phyloP scores from a whole-genome alignment of 108 stramenopile species.

The Aurantiochytrium sp. region DNA sequence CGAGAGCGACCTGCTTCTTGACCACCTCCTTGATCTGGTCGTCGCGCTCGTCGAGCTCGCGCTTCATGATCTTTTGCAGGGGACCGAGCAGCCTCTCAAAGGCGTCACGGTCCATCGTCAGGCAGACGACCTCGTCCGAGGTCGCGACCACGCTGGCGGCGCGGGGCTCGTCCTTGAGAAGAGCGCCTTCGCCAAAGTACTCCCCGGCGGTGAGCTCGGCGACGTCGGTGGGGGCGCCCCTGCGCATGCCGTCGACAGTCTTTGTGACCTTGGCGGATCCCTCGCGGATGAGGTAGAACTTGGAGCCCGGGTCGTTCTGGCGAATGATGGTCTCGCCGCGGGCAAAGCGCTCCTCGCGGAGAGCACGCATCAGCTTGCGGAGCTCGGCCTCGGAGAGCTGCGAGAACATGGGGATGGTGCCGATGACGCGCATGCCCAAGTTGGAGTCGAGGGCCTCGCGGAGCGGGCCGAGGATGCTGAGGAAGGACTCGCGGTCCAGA shows the following conservation, averaged over 20 bases:
- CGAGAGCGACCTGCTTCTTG: not conserved
- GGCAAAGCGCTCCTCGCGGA: not conserved
- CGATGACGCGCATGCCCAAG: constrained; percentile 30
- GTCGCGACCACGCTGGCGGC: constrained; percentile 68
- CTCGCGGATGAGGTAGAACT: constrained; percentile 85
- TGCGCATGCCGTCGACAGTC: not conserved
- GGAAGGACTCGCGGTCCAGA: constrained; percentile 35
- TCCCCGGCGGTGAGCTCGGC: constrained; percentile 14
- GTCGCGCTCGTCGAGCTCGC: constrained; percentile 14
- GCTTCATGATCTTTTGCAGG: constrained; percentile 47
- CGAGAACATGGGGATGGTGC: constrained; percentile 28
- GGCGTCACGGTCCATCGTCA: constrained; percentile 41
- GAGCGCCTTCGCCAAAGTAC: constrained; percentile 62
- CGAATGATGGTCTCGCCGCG: constrained; percentile 66
- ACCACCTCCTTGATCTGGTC: constrained; percentile 4
- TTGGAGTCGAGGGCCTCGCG: constrained; percentile 44
- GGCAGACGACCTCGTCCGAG: constrained; percentile 30
- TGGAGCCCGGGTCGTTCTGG: constrained; percentile 83
- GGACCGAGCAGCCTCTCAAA: constrained; percentile 59
- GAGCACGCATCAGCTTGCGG: constrained; percentile 13
- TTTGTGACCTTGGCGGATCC: constrained; percentile 46
- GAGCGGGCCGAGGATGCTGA: constrained; percentile 39
- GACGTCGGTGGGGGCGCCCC: constrained; percentile 6
- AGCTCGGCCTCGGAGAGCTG: constrained; percentile 29
- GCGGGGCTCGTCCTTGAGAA: constrained; percentile 56